Conservation (phyloP, 305 asterid genomes). For the Petunia hybrid region DNA sequence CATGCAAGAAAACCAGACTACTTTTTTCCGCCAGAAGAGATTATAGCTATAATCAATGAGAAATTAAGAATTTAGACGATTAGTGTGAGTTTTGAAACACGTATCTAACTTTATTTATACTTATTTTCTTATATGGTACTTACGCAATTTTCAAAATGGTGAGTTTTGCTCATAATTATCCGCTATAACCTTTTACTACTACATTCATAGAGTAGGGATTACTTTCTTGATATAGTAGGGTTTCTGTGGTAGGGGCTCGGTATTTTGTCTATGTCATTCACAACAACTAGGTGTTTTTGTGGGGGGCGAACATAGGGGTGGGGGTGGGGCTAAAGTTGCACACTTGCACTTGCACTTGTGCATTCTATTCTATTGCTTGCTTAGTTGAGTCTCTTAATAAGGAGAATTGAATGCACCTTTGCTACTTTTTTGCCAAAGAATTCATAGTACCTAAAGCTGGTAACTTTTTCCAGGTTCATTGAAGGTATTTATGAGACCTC, state of each 20-base stretch:
- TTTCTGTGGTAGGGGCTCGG: conserved; percentile 29
- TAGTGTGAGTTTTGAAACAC: background rate
- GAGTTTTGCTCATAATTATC: background rate
- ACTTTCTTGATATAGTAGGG: conserved; percentile 33
- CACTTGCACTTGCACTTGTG: conserved; percentile 24
- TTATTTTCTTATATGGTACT: background rate
- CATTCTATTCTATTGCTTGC: conserved; percentile 29
- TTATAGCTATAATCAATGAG: too few relatives aligned
- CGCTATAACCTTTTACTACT: background rate
- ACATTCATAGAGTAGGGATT: conserved; percentile 7
- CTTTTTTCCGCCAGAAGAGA: background rate
- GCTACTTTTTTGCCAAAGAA: conserved; percentile 52
- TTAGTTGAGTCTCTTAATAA: conserved; percentile 37
- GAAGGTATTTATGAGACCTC: conserved; percentile 52
- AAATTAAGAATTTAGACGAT: background rate
- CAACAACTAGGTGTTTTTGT: conserved; percentile 31
- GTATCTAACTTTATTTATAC: background rate
- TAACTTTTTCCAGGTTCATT: conserved; percentile 62
- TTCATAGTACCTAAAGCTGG: conserved; percentile 66
- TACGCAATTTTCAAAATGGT: too few relatives aligned
- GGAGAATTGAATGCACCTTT: conserved; percentile 64
- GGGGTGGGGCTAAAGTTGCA: conserved; percentile 29
- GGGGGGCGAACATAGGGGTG: conserved; percentile 17
- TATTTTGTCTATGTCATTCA: conserved; percentile 37
- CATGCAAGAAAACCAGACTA: background rate